phyloP scores from a whole-genome alignment of 768 basidiomycete species.

The Pleurotus tuber-regium region DNA sequence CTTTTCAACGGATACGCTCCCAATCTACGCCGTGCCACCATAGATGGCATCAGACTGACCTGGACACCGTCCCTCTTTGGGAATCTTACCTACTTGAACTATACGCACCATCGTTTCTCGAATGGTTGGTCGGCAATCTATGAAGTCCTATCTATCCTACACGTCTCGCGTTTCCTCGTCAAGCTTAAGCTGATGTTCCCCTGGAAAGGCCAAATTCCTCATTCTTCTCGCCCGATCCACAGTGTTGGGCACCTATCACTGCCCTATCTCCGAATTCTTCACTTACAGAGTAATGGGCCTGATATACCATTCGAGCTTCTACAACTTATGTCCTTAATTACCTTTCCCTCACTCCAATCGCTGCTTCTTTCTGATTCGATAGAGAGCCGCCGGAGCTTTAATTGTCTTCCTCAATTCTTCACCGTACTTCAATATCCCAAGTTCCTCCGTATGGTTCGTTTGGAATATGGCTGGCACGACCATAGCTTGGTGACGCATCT shows the following conservation, averaged over 20 bases:
- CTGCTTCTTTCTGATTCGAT: constrained; percentile 47
- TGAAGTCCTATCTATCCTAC: constrained; percentile 58
- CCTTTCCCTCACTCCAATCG: constrained; percentile 43
- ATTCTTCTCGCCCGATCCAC: constrained; percentile 22
- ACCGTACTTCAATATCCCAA: constrained; percentile 39
- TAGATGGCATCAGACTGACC: constrained; percentile 63
- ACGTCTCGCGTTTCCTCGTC: constrained; percentile 47
- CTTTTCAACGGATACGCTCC: constrained; percentile 66
- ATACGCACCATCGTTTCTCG: constrained; percentile 71
- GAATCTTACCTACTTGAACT: constrained; percentile 63
- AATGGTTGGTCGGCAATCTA: constrained; percentile 50
- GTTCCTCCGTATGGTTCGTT: constrained; percentile 34
- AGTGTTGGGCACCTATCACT: constrained; percentile 36
- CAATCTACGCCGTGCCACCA: constrained; percentile 46
- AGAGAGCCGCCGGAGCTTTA: constrained; percentile 32
- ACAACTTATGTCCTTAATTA: constrained; percentile 47
- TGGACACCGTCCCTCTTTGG: constrained; percentile 64
- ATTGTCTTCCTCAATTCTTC: constrained; percentile 46
- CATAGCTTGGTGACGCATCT: constrained; percentile 35
- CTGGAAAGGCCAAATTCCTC: constrained; percentile 25
- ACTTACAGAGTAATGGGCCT: constrained; percentile 46
- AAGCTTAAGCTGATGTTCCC: constrained; percentile 59
- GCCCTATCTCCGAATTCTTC: constrained; percentile 44
- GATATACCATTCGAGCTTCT: constrained; percentile 64
- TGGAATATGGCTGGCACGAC: constrained; percentile 50